Conservation (phyloP, 257 asterid species). For the Lavandula angustifolia region DNA sequence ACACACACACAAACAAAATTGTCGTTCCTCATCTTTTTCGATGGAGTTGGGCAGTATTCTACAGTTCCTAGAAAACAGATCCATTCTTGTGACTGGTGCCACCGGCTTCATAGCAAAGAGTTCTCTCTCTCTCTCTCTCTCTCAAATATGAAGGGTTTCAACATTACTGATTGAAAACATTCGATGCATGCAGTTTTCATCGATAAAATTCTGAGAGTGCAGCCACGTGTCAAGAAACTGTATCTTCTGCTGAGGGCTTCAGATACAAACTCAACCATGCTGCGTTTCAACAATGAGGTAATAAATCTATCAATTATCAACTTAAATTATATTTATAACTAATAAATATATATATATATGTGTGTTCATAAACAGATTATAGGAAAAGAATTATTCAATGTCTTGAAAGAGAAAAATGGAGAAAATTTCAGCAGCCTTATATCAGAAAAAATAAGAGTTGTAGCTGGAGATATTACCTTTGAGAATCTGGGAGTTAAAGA, state of each 20-base stretch:
- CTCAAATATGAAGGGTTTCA: background rate
- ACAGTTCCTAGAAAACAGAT: conserved; percentile 55
- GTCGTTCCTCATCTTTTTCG: background rate
- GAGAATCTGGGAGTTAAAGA: conserved; percentile 68
- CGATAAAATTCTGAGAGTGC: conserved; percentile 65
- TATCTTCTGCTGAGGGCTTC: conserved; percentile 60
- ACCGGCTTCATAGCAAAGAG: conserved; percentile 86
- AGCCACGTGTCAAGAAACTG: conserved; percentile 59
- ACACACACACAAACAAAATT: no score
- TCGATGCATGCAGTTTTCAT: conserved; percentile 40
- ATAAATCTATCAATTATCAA: background rate
- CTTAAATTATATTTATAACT: background rate
- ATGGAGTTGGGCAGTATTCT: conserved; percentile 71
- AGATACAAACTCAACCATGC: conserved; percentile 56
- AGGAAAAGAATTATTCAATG: conserved; percentile 69
- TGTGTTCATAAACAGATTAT: conserved; percentile 49
- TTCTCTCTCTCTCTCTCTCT: conserved; percentile 27
- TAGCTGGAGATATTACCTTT: conserved; percentile 68
- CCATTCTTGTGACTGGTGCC: conserved; percentile 72
- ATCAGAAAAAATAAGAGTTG: conserved; percentile 50
- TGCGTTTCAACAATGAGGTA: conserved; percentile 77
- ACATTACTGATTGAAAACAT: no score
- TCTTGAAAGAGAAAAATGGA: conserved; percentile 60
- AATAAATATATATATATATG: no score
- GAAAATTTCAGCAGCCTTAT: conserved; percentile 37